Evolutionary conservation across 2,329 filamentous ascomycete genomes (phyloP).

Genomic region (Aspergillus udagawae): DNA sequence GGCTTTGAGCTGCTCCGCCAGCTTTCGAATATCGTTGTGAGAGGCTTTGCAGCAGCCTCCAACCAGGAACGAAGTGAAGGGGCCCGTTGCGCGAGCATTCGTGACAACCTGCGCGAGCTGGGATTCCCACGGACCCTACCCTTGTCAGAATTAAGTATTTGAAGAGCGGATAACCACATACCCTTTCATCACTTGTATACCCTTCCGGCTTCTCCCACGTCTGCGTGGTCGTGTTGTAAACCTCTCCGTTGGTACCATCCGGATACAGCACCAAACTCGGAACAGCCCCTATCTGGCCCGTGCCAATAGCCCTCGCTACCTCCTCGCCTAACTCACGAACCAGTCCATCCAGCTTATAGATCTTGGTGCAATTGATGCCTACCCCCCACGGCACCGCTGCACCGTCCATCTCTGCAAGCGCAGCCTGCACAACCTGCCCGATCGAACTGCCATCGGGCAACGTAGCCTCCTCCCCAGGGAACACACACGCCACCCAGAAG

Average conservation of each 20-base stretch:
- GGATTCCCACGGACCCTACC: constrained; percentile 34
- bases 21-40: constrained; percentile 31
- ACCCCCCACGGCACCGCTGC: constrained; percentile 54
- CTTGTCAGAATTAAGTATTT: constrained; percentile 8
- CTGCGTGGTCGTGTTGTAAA: constrained; percentile 62
- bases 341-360: constrained; percentile 26
- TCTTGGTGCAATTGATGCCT: constrained; percentile 62
- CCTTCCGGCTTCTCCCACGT: constrained; percentile 47
- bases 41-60: constrained; percentile 47
- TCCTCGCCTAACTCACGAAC: constrained; percentile 37
- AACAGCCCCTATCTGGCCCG: background rate
- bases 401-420: constrained; percentile 24
- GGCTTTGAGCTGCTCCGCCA: constrained; percentile 19
- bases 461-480: constrained; percentile 49
- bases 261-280: constrained; percentile 63
- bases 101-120: constrained; percentile 32
- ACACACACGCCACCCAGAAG: constrained; percentile 63
- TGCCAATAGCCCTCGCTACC: constrained; percentile 10
- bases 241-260: constrained; percentile 64
- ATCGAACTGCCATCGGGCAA: constrained; percentile 56
- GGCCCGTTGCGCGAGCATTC: constrained; percentile 23
- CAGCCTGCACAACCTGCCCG: constrained; percentile 39
- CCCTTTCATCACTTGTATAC: constrained; percentile 15
- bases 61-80: constrained; percentile 34
- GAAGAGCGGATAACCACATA: constrained; percentile 1